These are phyloP conservation scores for Asterochloris erici DNA, from an alignment of 139 green algal species.

Conservation along the genomic window DNA sequence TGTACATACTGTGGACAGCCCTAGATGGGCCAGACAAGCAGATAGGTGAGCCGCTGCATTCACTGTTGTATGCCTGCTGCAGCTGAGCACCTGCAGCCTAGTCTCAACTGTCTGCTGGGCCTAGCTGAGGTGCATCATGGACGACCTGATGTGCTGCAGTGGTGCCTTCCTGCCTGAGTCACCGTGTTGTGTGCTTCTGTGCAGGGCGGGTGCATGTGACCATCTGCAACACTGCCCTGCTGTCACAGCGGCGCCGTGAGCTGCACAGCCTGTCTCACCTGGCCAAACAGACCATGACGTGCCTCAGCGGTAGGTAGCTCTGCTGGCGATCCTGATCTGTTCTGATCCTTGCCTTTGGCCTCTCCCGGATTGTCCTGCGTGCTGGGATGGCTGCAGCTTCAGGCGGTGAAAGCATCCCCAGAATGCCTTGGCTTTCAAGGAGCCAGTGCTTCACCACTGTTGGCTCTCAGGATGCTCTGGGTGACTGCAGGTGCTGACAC, in stretches of 20 bases:
- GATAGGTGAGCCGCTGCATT: neutral
- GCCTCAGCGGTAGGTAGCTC: constrained; percentile 13
- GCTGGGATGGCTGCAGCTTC: neutral
- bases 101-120: too few species aligned
- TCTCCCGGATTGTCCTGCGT: too few species aligned
- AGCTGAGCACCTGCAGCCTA: neutral
- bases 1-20: constrained; percentile 14
- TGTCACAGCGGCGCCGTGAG: neutral
- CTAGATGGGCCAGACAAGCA: neutral
- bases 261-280: constrained; percentile 23
- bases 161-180: neutral
- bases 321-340: neutral
- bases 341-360: neutral
- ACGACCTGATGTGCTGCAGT: neutral
- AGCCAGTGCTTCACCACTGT: neutral
- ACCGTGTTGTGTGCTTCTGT: neutral
- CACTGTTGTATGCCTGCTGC: neutral
- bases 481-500: constrained; percentile 2
- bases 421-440: too few species aligned
- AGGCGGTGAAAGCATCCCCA: neutral
- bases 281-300: constrained; percentile 16
- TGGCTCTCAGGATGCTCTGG: neutral
- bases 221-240: neutral
- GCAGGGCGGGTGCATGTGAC: constrained; percentile 6
- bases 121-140: too few species aligned